These are phyloP conservation scores for Oryza nivara DNA, from an alignment of 176 grass and related monocot species.

Conservation along the genomic window DNA sequence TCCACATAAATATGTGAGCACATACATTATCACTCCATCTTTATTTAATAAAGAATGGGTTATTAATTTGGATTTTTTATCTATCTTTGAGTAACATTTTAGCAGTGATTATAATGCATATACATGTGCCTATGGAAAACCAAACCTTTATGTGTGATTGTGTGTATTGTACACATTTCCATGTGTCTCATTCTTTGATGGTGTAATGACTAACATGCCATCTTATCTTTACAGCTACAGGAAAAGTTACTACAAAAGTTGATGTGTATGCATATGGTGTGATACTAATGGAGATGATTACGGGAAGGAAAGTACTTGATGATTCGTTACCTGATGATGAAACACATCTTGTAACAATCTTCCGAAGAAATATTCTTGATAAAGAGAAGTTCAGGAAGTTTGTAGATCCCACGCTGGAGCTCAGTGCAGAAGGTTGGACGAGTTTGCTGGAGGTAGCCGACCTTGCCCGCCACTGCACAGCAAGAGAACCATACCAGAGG, in stretches of 20 bases:
- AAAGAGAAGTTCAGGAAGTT: slow-evolving; percentile 76
- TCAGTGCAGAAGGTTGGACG: slow-evolving; percentile 56
- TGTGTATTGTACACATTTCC: not conserved
- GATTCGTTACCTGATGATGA: slow-evolving; percentile 83
- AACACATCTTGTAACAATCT: slow-evolving; percentile 77
- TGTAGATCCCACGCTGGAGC: slow-evolving; percentile 64
- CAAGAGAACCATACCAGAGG: slow-evolving; percentile 71
- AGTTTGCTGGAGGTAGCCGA: slow-evolving; percentile 81
- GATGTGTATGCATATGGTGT: slow-evolving; percentile 97
- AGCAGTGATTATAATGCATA: not conserved
- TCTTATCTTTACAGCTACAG: slow-evolving; percentile 73
- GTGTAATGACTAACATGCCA: slow-evolving; percentile 30
- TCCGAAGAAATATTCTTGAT: slow-evolving; percentile 76
- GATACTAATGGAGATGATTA: slow-evolving; percentile 95
- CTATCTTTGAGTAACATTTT: not conserved
- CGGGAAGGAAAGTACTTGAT: slow-evolving; percentile 89
- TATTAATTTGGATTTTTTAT: not conserved
- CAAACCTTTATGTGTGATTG: not conserved
- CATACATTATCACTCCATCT: not conserved
- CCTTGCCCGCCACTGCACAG: slow-evolving; percentile 82
- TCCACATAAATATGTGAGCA: not conserved
- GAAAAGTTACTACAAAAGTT: slow-evolving; percentile 91
- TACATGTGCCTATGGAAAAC: not conserved
- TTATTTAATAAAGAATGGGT: not conserved
- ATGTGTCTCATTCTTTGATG: not conserved